These are phyloP conservation scores for Gliomastix tumulicola DNA, from an alignment of 2,329 filamentous ascomycete species.

Conservation along the genomic window DNA sequence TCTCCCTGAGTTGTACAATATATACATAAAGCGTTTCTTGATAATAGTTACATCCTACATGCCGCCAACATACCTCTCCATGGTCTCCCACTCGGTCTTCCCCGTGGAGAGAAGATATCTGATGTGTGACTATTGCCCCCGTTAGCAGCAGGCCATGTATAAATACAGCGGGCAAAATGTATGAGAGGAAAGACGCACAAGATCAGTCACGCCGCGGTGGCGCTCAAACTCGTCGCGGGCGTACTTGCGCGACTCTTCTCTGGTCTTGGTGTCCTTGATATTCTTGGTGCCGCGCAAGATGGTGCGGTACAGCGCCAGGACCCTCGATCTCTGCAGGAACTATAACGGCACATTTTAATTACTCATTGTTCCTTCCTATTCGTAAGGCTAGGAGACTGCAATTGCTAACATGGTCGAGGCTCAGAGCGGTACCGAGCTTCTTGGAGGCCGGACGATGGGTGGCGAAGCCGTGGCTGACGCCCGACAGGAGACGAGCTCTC, in stretches of 20 bases:
- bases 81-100: slow-evolving; percentile 58
- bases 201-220: slow-evolving; percentile 46
- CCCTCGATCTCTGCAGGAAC: slow-evolving; percentile 53
- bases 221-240: slow-evolving; percentile 56
- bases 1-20: too few relatives aligned
- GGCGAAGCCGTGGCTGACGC: slow-evolving; percentile 26
- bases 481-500: slow-evolving; percentile 15
- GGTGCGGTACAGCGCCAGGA: slow-evolving; percentile 49
- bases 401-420: slow-evolving; percentile 50
- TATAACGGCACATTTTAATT: too few relatives aligned
- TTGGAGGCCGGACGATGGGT: slow-evolving; percentile 15
- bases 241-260: slow-evolving; percentile 48
- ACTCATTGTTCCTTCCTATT: too few relatives aligned
- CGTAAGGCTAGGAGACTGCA: neutral
- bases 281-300: slow-evolving; percentile 47
- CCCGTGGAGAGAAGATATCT: slow-evolving; percentile 57
- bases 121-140: slow-evolving; percentile 41
- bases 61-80: slow-evolving; percentile 38
- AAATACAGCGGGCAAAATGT: neutral
- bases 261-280: slow-evolving; percentile 43
- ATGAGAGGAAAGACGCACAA: slow-evolving; percentile 30
- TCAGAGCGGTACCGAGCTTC: slow-evolving; percentile 32
- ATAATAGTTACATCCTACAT: slow-evolving; percentile 19
- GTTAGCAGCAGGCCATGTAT: neutral
- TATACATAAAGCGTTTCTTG: too few relatives aligned